A percentile compares a stretch with the other conserved stretches of the same genome.
These are phyloP conservation scores for Prunus kanzakura DNA, from an alignment of 306 rosid genomes.

Conservation along the genomic window DNA sequence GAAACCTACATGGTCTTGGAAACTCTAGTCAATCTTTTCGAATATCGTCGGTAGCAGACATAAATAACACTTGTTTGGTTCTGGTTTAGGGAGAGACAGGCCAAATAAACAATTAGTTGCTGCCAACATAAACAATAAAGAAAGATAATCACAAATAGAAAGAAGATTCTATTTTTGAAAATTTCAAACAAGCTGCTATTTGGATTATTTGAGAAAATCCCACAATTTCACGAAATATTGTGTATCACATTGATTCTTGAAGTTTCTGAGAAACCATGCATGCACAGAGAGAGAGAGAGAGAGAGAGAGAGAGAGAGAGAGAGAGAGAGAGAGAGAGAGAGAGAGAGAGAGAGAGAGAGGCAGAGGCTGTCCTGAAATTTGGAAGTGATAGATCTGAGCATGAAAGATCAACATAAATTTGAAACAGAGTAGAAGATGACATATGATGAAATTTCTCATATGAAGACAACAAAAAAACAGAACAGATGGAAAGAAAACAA, in stretches of 20 bases:
- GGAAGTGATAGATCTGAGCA: slow-evolving; percentile 13
- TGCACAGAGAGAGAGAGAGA: neutral
- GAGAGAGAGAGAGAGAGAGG: neutral
- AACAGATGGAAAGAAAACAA: neutral
- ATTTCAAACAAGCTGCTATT: slow-evolving; percentile 23
- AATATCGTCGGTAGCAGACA: slow-evolving; percentile 49
- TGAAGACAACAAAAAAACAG: neutral
- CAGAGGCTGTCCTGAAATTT: neutral
- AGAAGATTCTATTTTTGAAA: slow-evolving; percentile 36
- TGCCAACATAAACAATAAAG: slow-evolving; percentile 17
- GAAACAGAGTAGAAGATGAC: neutral
- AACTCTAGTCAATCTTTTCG: slow-evolving; percentile 22
- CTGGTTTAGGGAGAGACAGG: slow-evolving; percentile 27
- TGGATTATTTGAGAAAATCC: neutral
- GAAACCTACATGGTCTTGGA: slow-evolving; percentile 43
- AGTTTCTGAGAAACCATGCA: neutral
- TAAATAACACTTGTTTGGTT: slow-evolving; percentile 37
- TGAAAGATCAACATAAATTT: neutral
- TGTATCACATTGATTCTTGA: neutral
- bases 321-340: neutral
- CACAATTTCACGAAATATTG: neutral
- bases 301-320: too few relatives aligned
- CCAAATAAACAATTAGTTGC: slow-evolving; percentile 44
- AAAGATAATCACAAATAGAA: slow-evolving; percentile 16
- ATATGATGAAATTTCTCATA: neutral